phyloP scores from a whole-genome alignment of 345 rosid species.

The Salix exigua region DNA sequence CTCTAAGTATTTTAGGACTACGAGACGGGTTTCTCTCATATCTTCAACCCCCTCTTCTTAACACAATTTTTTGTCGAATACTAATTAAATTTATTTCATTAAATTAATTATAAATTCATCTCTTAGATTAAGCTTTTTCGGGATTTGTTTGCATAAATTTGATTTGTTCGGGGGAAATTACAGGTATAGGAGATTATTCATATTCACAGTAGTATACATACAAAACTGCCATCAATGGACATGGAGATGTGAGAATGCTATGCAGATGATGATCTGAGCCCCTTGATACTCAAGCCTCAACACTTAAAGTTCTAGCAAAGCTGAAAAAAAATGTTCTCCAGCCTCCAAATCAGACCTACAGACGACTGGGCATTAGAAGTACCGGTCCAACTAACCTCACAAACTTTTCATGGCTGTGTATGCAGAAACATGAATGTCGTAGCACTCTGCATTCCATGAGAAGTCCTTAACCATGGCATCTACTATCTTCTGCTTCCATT shows the following conservation, averaged over 20 bases:
- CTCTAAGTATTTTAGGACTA: too few species aligned
- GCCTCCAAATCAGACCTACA: background rate
- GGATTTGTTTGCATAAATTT: too few species aligned
- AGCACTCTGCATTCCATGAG: constrained; percentile 61
- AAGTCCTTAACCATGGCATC: constrained; percentile 63
- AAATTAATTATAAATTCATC: too few species aligned
- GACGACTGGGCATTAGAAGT: background rate
- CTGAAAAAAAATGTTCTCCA: background rate
- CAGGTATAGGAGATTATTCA: too few species aligned
- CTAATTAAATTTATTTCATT: too few species aligned
- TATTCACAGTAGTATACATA: too few species aligned
- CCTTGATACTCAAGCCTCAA: background rate
- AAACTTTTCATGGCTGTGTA: constrained; percentile 43
- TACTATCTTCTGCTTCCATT: constrained; percentile 44
- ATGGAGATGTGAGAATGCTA: background rate
- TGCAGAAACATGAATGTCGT: constrained; percentile 58
- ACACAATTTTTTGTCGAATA: too few species aligned
- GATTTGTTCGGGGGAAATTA: too few species aligned
- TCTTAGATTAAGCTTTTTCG: too few species aligned
- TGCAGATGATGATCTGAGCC: background rate
- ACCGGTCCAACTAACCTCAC: constrained; percentile 26
- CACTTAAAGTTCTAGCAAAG: background rate
- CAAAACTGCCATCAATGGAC: background rate
- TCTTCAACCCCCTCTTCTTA: too few species aligned
- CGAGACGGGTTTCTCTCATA: too few species aligned